phyloP scores from a whole-genome alignment of 495 filamentous ascomycete species.

The Lineolata rhizophorae region DNA sequence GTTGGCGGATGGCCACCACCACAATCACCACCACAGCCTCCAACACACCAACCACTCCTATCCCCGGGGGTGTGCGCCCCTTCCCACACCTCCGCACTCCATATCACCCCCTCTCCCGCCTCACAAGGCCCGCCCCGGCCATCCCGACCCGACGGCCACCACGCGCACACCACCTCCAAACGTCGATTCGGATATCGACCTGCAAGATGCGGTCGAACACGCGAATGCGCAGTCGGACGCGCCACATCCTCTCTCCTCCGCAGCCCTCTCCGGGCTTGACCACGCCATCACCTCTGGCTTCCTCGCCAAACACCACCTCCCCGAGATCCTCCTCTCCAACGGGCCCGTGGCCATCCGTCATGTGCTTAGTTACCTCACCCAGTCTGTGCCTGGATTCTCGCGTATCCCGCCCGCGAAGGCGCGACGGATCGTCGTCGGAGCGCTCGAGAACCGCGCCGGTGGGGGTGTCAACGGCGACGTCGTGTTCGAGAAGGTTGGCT shows the following conservation, averaged over 20 bases:
- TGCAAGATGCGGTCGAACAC: conserved; percentile 42
- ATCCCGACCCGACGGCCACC: conserved; percentile 23
- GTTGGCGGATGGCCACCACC: no score
- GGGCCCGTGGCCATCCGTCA: conserved; percentile 87
- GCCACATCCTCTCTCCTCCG: conserved; percentile 12
- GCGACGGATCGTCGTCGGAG: conserved; percentile 65
- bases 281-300: conserved; percentile 64
- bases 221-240: conserved; percentile 23
- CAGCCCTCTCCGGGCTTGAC: conserved; percentile 33
- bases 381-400: conserved; percentile 80
- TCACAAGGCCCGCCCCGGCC: conserved; percentile 34
- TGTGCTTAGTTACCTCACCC: conserved; percentile 81
- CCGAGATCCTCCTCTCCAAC: conserved; percentile 70
- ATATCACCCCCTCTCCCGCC: conserved; percentile 79
- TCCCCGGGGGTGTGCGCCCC: no score
- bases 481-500: conserved; percentile 87
- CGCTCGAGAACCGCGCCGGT: conserved; percentile 50
- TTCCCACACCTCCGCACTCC: conserved; percentile 89
- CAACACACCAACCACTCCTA: no score
- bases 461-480: conserved; percentile 52
- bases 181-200: conserved; percentile 75
- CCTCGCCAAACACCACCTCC: conserved; percentile 79
- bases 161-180: conserved; percentile 33
- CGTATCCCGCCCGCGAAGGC: conserved; percentile 82
- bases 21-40: no score